Evolutionary conservation across 2,329 filamentous ascomycete species (phyloP), one percentile per base, ranked within the genome.

Genomic region (Blastomyces gilchristii): DNA sequence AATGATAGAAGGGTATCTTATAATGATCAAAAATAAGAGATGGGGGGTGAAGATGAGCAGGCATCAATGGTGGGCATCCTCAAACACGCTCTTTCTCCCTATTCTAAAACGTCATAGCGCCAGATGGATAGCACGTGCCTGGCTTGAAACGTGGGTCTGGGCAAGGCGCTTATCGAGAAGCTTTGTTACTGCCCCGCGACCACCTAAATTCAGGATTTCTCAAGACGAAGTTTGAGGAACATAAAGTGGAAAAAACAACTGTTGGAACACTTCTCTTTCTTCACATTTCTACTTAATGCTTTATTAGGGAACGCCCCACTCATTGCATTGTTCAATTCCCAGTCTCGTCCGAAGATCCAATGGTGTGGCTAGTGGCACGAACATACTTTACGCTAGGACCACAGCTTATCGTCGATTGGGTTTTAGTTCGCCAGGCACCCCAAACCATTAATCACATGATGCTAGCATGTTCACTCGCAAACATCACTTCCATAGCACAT

Each of bases 391-490:
- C 25, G 57, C 52, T 54, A 59, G 57, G 39, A 22, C n/a, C 39
- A 43, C 57, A 18, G 37, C 57, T 59, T 59, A 59, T 59, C 39
- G 16, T 45, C 39, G 39, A 59, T 43, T 47, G 39, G 57, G 57
- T 59, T 59, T 34, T 47, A 28, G 39, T 39, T 43, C 34, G n/a
- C 1, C 56, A 45, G 57, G 57, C 7, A 37, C 52, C 1, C 0
- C 18, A 34, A 7, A 5, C 14, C 12, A 41, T 3, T 43, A 8
- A 34, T 54, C 28, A 54, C 52, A 37, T 34, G 52, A 34, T n/a
- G 18, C 16, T 2, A 18, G 12, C 28, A 28, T 18, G 18, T 8
- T 7, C n/a, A 1, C 43, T 43, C 14, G 41, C 14, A 43, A 37
- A 7, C 16, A 43, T 43, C 16, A 43, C 18, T 43, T 43, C 41